phyloP scores from a whole-genome alignment of 495 filamentous ascomycete species.

The Apodospora peruviana region DNA sequence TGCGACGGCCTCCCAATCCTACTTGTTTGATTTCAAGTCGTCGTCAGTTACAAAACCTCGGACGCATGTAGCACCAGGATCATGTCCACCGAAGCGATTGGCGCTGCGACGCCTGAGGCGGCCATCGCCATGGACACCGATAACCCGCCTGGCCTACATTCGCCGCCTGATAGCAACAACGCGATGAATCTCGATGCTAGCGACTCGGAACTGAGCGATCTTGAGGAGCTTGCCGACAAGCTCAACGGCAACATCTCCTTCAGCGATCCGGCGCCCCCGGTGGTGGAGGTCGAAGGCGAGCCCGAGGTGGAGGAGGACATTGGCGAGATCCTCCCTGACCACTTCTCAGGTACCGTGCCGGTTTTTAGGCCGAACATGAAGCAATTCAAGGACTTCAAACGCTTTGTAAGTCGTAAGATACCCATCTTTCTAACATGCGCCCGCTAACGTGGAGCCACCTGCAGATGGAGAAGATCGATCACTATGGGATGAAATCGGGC shows the following conservation, averaged over 20 bases:
- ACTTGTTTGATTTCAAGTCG: constrained; percentile 1
- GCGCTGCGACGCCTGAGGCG: constrained; percentile 28
- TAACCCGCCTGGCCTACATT: constrained; percentile 32
- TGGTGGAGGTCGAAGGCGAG: constrained; percentile 12
- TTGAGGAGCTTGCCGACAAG: constrained; percentile 39
- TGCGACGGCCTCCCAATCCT: too few relatives aligned
- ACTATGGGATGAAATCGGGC: constrained; percentile 93
- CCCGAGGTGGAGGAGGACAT: constrained; percentile 59
- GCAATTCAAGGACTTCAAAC: constrained; percentile 87
- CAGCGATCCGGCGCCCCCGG: background rate
- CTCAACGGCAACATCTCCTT: constrained; percentile 15
- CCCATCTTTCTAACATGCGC: background rate
- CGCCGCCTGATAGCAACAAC: constrained; percentile 47
- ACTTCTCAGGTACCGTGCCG: constrained; percentile 86
- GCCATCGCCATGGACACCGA: constrained; percentile 19
- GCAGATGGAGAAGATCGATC: constrained; percentile 75
- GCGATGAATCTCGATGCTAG: constrained; percentile 44
- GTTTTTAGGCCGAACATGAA: constrained; percentile 95
- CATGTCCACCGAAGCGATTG: constrained; percentile 37
- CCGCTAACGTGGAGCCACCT: constrained; percentile 12
- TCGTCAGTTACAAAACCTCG: constrained; percentile 14
- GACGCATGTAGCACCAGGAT: constrained; percentile 34
- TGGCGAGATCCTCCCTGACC: constrained; percentile 68
- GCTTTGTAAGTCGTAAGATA: constrained; percentile 60
- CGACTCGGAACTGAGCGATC: constrained; percentile 53